phyloP scores from a whole-genome alignment of 2,329 filamentous ascomycete genomes.

The Trichoderma sp. region DNA sequence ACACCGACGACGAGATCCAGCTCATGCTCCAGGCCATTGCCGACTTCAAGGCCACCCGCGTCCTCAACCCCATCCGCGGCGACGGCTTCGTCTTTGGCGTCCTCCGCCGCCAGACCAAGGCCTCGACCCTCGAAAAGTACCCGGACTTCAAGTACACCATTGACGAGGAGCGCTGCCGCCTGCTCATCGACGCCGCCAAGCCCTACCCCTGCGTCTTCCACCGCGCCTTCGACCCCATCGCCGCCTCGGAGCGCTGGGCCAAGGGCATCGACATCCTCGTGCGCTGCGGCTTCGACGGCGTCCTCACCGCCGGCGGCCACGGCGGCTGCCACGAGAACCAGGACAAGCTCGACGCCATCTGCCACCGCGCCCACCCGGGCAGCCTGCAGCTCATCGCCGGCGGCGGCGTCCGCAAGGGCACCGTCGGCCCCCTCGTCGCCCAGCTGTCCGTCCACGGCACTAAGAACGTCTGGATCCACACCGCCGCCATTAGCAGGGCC shows the following conservation, averaged over 20 bases:
- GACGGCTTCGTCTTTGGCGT: constrained; percentile 63
- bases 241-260: constrained; percentile 35
- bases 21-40: constrained; percentile 48
- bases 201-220: constrained; percentile 56
- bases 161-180: constrained; percentile 46
- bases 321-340: constrained; percentile 48
- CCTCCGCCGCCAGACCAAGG: constrained; percentile 34
- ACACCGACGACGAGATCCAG: constrained; percentile 48
- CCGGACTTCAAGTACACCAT: constrained; percentile 36
- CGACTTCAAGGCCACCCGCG: constrained; percentile 42
- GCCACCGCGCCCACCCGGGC: constrained; percentile 35
- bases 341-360: constrained; percentile 43
- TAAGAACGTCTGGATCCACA: constrained; percentile 49
- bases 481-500: constrained; percentile 41
- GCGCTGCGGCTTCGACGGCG: constrained; percentile 51
- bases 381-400: constrained; percentile 54
- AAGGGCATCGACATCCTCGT: constrained; percentile 42
- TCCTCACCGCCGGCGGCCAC: constrained; percentile 57
- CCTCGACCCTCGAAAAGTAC: constrained; percentile 20
- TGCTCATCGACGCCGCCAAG: constrained; percentile 47
- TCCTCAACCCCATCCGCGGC: constrained; percentile 46
- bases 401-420: constrained; percentile 53
- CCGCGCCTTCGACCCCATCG: constrained; percentile 57
- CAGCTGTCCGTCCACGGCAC: constrained; percentile 34
- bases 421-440: constrained; percentile 39